Evolutionary conservation across 2,329 filamentous ascomycete genomes (phyloP).

Genomic region (Aspergillus udagawae): DNA sequence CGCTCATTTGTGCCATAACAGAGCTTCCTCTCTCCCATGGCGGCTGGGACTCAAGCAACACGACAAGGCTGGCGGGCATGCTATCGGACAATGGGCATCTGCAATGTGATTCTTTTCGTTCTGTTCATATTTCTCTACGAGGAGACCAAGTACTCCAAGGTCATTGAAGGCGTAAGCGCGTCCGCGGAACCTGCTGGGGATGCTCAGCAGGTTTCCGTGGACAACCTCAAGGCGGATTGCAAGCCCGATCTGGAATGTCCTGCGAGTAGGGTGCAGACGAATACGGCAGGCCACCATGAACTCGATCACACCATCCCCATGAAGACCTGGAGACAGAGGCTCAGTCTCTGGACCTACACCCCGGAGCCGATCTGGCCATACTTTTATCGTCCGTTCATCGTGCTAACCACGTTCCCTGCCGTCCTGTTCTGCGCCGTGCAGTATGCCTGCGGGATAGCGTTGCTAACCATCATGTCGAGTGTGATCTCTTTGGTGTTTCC

Average conservation of each 20-base stretch:
- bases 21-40: conserved; percentile 33
- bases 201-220: not conserved
- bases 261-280: conserved; percentile 1
- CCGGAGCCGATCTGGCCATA: conserved; percentile 27
- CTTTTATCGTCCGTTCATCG: conserved; percentile 28
- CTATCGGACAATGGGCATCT: conserved; percentile 33
- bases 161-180: conserved; percentile 13
- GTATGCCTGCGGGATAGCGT: conserved; percentile 38
- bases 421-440: conserved; percentile 40
- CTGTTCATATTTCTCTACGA: conserved; percentile 35
- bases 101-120: conserved; percentile 24
- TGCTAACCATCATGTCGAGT: conserved; percentile 30
- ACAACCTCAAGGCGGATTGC: not conserved
- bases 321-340: conserved; percentile 23
- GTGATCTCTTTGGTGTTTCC: conserved; percentile 36
- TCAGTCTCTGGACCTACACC: conserved; percentile 22
- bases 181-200: not conserved
- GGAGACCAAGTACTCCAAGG: conserved; percentile 31
- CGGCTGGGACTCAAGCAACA: conserved; percentile 30
- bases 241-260: conserved; percentile 7
- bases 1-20: conserved; percentile 2
- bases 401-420: conserved; percentile 35
- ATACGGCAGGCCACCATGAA: conserved; percentile 14
- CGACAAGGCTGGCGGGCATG: conserved; percentile 34
- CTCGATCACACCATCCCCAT: conserved; percentile 25